Percentiles rank a stretch among this genome's conserved stretches.
Evolutionary conservation across 495 filamentous ascomycete genomes (phyloP).

Genomic region (Penicillium lagena): DNA sequence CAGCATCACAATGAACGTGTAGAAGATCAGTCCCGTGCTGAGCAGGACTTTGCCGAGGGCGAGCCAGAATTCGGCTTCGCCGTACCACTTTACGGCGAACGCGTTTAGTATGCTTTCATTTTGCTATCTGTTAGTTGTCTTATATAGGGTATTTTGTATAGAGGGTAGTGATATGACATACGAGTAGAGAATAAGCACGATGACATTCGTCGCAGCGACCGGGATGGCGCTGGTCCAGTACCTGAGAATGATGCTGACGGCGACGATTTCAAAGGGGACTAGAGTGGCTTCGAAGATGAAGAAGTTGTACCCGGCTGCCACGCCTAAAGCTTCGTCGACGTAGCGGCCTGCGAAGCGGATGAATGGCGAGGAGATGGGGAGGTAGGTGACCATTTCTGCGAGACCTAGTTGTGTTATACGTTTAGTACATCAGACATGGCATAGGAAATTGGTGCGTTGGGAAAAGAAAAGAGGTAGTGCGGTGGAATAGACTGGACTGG

Average conservation of each 20-base stretch:
- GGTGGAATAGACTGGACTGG: neutral
- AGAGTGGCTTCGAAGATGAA: slow-evolving; percentile 50
- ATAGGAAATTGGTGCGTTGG: neutral
- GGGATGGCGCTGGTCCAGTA: slow-evolving; percentile 44
- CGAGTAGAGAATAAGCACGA: slow-evolving; percentile 34
- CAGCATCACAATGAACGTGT: slow-evolving; percentile 69
- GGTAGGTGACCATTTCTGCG: slow-evolving; percentile 78
- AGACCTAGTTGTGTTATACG: slow-evolving; percentile 34
- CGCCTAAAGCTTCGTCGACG: slow-evolving; percentile 62
- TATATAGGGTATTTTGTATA: neutral
- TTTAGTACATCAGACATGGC: slow-evolving; percentile 2
- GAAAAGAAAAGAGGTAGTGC: neutral
- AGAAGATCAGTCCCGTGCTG: slow-evolving; percentile 61
- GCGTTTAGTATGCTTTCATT: slow-evolving; percentile 38
- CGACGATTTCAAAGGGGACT: slow-evolving; percentile 39
- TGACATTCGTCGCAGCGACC: slow-evolving; percentile 35
- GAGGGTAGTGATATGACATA: slow-evolving; percentile 31
- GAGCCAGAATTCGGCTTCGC: slow-evolving; percentile 69
- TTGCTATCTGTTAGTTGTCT: neutral
- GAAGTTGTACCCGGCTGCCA: slow-evolving; percentile 65
- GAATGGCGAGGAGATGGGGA: slow-evolving; percentile 76
- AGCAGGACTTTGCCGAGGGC: slow-evolving; percentile 64
- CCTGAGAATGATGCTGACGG: slow-evolving; percentile 37
- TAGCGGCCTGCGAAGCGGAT: slow-evolving; percentile 77
- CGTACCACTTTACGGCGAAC: slow-evolving; percentile 69